phyloP scores from a whole-genome alignment of 2,329 filamentous ascomycete species.

The Sporothrix pseudoabietina region DNA sequence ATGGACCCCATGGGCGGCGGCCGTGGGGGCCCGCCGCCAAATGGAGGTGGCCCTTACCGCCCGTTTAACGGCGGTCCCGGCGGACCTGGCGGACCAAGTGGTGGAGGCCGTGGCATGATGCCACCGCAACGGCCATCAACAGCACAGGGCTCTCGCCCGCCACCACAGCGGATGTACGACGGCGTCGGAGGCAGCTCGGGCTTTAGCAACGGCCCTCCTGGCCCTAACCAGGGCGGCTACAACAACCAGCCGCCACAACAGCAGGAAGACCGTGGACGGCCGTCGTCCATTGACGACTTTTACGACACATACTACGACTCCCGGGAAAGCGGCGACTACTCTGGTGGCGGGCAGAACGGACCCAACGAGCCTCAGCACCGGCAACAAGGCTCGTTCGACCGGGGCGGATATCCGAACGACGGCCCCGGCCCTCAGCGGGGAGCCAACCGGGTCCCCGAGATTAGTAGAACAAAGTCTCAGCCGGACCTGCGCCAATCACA shows the following conservation, averaged over 20 bases:
- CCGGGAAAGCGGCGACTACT: slow-evolving; percentile 40
- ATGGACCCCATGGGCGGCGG: slow-evolving; percentile 49
- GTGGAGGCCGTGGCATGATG: slow-evolving; percentile 42
- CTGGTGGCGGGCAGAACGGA: slow-evolving; percentile 39
- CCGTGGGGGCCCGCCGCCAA: slow-evolving; percentile 44
- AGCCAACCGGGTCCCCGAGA: slow-evolving; percentile 54
- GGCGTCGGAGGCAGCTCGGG: not conserved
- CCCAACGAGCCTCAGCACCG: slow-evolving; percentile 45
- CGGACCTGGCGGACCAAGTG: slow-evolving; percentile 29
- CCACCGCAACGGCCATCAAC: slow-evolving; percentile 58
- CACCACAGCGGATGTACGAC: slow-evolving; percentile 55
- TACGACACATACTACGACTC: slow-evolving; percentile 59
- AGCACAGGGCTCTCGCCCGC: slow-evolving; percentile 54
- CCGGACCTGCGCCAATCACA: slow-evolving; percentile 66
- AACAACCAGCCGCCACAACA: slow-evolving; percentile 42
- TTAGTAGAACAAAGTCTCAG: slow-evolving; percentile 66
- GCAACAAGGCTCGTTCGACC: slow-evolving; percentile 51
- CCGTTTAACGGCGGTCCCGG: slow-evolving; percentile 47
- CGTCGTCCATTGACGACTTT: slow-evolving; percentile 52
- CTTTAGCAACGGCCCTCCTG: slow-evolving; percentile 24
- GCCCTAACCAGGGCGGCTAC: slow-evolving; percentile 43
- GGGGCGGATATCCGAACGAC: slow-evolving; percentile 44
- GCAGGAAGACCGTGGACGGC: slow-evolving; percentile 42
- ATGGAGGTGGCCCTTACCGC: slow-evolving; percentile 35
- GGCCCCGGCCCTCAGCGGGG: slow-evolving; percentile 48